Evolutionary conservation across 2,329 filamentous ascomycete species (phyloP).

Genomic region (Fusarium humuli): DNA sequence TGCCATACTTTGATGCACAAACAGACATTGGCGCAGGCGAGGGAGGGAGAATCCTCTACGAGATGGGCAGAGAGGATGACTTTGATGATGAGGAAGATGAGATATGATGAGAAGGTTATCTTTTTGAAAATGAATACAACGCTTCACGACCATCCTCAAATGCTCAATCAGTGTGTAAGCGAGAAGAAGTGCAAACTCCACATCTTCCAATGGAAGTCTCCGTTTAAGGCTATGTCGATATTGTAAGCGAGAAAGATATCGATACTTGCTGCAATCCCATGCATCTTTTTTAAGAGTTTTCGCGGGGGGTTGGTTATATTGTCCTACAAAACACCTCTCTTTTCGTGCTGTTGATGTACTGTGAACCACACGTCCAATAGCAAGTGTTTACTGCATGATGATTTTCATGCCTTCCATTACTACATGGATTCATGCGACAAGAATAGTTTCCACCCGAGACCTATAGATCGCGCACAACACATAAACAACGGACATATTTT

Average conservation of each 20-base stretch:
- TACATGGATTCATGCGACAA: background rate
- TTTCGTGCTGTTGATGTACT: background rate
- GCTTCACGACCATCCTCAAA: background rate
- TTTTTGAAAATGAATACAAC: background rate
- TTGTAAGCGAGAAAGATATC: background rate
- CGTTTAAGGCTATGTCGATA: background rate
- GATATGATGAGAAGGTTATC: constrained; percentile 62
- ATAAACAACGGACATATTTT: background rate
- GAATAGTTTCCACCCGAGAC: background rate
- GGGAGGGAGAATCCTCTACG: constrained; percentile 93
- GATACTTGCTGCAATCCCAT: background rate
- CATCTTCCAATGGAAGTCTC: background rate
- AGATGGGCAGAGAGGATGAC: constrained; percentile 96
- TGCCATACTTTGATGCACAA: constrained; percentile 98
- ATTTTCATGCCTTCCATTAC: background rate
- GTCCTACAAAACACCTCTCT: background rate
- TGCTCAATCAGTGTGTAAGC: background rate
- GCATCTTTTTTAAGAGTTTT: background rate
- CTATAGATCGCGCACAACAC: background rate
- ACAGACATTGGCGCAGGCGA: constrained; percentile 81
- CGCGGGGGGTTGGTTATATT: background rate
- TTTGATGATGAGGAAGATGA: constrained; percentile 98
- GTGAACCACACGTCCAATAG: background rate
- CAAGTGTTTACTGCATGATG: background rate
- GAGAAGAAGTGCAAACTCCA: background rate